Percentiles rank a stretch among this genome's conserved stretches.
These are phyloP conservation scores for Jamesozyma spencerorum DNA, from an alignment of 805 yeast genomes.

Conservation along the genomic window DNA sequence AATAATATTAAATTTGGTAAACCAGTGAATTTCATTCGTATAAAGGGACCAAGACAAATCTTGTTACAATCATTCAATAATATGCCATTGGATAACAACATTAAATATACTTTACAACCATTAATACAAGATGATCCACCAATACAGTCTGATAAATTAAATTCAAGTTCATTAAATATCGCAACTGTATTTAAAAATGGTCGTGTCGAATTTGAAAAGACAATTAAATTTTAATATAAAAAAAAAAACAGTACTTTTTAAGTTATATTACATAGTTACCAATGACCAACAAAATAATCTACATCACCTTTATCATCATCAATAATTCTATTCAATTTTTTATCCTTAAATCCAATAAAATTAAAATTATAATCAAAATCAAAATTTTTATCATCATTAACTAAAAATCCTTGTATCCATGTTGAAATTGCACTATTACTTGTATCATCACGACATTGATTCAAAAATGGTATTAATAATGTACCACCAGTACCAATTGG, in stretches of 20 bases:
- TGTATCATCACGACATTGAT: slow-evolving; percentile 93
- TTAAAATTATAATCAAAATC: slow-evolving; percentile 4
- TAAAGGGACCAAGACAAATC: slow-evolving; percentile 29
- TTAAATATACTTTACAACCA: slow-evolving; percentile 4
- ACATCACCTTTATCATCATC: slow-evolving; percentile 4
- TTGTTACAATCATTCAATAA: slow-evolving; percentile 21
- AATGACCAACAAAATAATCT: slow-evolving; percentile 5
- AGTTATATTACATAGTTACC: no score
- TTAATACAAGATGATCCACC: slow-evolving; percentile 2
- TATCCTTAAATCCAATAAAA: slow-evolving; percentile 4
- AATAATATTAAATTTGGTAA: slow-evolving; percentile 13
- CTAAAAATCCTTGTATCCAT: slow-evolving; percentile 2
- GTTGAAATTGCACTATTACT: slow-evolving; percentile 2
- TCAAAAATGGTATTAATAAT: slow-evolving; percentile 78
- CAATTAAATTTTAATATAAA: neutral
- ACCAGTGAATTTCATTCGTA: slow-evolving; percentile 19
- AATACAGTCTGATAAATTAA: neutral
- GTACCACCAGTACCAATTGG: slow-evolving; percentile 85
- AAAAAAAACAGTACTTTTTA: no score
- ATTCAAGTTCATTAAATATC: slow-evolving; percentile 1
- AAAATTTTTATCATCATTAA: neutral
- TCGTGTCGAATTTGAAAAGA: slow-evolving; percentile 3
- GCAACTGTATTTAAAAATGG: slow-evolving; percentile 3
- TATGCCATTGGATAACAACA: slow-evolving; percentile 1
- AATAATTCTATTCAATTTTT: neutral